Conservation (phyloP, 2,329 filamentous ascomycete species). For the Neospermospora avenae region DNA sequence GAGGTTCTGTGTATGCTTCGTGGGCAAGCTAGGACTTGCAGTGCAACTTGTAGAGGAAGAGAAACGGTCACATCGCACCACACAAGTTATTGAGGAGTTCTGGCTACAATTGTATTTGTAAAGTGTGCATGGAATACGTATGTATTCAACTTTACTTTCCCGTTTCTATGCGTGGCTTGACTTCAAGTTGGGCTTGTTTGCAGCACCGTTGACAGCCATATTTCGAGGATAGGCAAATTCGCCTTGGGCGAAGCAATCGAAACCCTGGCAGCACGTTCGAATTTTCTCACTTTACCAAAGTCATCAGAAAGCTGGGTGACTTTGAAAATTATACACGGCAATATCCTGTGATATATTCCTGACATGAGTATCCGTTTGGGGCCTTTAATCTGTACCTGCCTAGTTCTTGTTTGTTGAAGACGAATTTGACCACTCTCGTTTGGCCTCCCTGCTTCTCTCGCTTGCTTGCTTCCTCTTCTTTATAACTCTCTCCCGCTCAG, state of each 20-base stretch:
- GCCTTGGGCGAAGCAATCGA: too few species aligned
- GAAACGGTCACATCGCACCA: background rate
- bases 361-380: too few species aligned
- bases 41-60: background rate
- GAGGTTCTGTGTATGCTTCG: background rate
- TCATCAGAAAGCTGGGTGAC: too few species aligned
- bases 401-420: too few species aligned
- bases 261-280: too few species aligned
- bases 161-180: background rate
- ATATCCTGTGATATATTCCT: too few species aligned
- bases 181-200: background rate
- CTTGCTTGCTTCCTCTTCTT: background rate
- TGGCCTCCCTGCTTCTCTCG: background rate
- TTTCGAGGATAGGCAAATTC: too few species aligned
- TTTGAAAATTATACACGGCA: too few species aligned
- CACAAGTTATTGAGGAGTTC: background rate
- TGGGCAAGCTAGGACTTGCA: background rate
- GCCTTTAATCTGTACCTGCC: too few species aligned
- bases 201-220: too few species aligned
- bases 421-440: too few species aligned
- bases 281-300: too few species aligned
- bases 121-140: background rate
- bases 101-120: background rate
- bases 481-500: background rate
- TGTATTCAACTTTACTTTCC: background rate